Percentiles rank a stretch among this genome's conserved stretches.
Conservation (phyloP, 139 green algal species). For the Auxenochlorella pyrenoidosa region DNA sequence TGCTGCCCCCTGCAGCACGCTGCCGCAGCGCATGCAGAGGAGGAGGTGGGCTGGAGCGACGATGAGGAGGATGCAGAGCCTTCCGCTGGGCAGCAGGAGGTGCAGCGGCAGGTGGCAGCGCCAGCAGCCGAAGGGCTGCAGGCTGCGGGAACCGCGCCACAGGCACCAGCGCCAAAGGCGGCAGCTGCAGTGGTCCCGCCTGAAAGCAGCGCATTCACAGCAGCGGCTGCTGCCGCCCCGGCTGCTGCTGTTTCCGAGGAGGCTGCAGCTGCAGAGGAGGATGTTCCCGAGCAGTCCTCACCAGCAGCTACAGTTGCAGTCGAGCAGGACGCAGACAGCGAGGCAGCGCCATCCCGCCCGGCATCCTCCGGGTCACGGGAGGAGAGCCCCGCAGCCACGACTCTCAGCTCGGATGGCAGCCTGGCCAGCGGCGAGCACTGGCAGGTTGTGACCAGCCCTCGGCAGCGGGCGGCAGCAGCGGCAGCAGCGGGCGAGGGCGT, state of each 20-base stretch:
- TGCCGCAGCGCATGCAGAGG: neutral
- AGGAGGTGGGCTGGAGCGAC: conserved; percentile 16
- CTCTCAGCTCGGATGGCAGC: neutral
- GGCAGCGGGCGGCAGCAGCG: neutral
- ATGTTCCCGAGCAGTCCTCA: neutral
- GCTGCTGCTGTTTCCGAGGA: neutral
- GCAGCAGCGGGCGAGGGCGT: neutral
- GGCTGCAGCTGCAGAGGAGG: neutral
- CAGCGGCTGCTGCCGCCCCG: neutral
- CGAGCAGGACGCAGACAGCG: neutral
- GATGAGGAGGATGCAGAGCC: neutral
- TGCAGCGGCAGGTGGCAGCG: neutral
- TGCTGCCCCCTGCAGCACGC: neutral
- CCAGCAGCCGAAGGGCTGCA: neutral
- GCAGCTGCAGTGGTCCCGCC: neutral
- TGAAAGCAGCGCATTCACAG: neutral
- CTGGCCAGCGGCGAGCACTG: conserved; percentile 19
- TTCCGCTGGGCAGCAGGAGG: neutral
- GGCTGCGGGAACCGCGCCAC: neutral
- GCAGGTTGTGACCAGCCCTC: conserved; percentile 24
- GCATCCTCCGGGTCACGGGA: neutral
- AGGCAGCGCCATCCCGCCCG: neutral
- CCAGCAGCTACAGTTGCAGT: neutral
- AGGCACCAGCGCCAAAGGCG: neutral
- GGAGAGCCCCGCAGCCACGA: neutral